Evolutionary conservation across 2,329 filamentous ascomycete species (phyloP).

Genomic region (Xylariaceae sp.): DNA sequence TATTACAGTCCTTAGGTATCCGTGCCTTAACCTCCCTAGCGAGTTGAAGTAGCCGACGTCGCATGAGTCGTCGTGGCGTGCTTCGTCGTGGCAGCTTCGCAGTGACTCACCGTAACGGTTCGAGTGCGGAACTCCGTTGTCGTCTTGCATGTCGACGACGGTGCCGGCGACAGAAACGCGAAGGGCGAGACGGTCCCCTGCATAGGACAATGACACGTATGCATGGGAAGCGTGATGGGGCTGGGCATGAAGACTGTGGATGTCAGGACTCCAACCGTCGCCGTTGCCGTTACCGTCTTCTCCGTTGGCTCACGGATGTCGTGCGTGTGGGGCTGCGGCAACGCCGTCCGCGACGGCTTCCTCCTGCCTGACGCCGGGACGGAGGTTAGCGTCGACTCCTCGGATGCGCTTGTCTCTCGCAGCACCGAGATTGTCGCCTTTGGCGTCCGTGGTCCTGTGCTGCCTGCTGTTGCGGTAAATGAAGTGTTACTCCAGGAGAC

Average conservation of each 20-base stretch:
- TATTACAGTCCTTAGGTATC: too few species aligned
- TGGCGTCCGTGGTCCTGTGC: constrained; percentile 5
- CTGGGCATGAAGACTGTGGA: constrained; percentile 21
- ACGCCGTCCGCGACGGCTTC: not conserved
- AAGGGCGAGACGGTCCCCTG: not conserved
- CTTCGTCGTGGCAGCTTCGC: too few species aligned
- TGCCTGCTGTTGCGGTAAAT: constrained; percentile 9
- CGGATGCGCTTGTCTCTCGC: not conserved
- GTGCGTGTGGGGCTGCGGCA: not conserved
- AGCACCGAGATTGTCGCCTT: not conserved
- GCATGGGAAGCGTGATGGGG: constrained; percentile 14
- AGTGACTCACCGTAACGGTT: constrained; percentile 10
- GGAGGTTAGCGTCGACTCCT: constrained; percentile 11
- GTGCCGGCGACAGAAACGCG: not conserved
- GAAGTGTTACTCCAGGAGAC: constrained; percentile 19
- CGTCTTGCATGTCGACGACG: not conserved
- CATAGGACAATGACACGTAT: constrained; percentile 7
- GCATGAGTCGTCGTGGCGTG: too few species aligned
- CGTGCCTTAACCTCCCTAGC: too few species aligned
- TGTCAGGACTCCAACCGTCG: constrained; percentile 14
- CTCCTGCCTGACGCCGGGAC: not conserved
- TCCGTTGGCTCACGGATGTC: not conserved
- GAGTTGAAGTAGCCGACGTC: too few species aligned
- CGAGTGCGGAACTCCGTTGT: constrained; percentile 2
- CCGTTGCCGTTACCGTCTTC: constrained; percentile 2